Conservation (phyloP, 805 yeast species). For the Monosporozyma siamensis region DNA sequence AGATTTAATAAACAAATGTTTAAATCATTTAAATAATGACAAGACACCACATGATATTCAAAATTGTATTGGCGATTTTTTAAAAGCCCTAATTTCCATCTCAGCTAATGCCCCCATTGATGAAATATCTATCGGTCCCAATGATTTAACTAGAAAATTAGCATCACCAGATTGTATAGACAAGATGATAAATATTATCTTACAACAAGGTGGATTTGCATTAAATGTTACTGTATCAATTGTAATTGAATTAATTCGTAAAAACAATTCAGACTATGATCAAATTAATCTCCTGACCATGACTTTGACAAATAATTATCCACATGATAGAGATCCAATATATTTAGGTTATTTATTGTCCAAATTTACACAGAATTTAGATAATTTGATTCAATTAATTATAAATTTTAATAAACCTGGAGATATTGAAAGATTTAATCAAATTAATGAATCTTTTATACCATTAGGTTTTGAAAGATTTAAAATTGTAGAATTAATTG, state of each 20-base stretch:
- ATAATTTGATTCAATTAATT: constrained; percentile 11
- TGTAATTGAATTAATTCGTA: constrained; percentile 83
- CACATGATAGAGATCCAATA: constrained; percentile 81
- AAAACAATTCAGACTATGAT: constrained; percentile 92
- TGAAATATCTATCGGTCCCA: constrained; percentile 83
- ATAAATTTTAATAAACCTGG: constrained; percentile 17
- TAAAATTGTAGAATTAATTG: constrained; percentile 81
- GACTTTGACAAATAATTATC: constrained; percentile 75
- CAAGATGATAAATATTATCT: constrained; percentile 59
- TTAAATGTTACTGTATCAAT: constrained; percentile 86
- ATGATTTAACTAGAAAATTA: constrained; percentile 74
- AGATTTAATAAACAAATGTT: constrained; percentile 55
- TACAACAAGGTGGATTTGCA: constrained; percentile 62
- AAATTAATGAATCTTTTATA: constrained; percentile 50
- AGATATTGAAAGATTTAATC: constrained; percentile 37
- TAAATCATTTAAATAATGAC: constrained; percentile 52
- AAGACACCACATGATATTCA: constrained; percentile 55
- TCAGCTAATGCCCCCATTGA: constrained; percentile 79
- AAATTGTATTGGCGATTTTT: constrained; percentile 83
- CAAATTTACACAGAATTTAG: constrained; percentile 56
- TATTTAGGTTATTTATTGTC: constrained; percentile 78
- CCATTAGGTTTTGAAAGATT: constrained; percentile 87
- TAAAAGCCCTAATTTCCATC: constrained; percentile 83
- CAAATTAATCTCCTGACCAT: constrained; percentile 68
- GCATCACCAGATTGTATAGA: constrained; percentile 59